These are phyloP conservation scores for Cryptosporidium tyzzeri DNA, from an alignment of 169 alveolate species.

Conservation along the genomic window DNA sequence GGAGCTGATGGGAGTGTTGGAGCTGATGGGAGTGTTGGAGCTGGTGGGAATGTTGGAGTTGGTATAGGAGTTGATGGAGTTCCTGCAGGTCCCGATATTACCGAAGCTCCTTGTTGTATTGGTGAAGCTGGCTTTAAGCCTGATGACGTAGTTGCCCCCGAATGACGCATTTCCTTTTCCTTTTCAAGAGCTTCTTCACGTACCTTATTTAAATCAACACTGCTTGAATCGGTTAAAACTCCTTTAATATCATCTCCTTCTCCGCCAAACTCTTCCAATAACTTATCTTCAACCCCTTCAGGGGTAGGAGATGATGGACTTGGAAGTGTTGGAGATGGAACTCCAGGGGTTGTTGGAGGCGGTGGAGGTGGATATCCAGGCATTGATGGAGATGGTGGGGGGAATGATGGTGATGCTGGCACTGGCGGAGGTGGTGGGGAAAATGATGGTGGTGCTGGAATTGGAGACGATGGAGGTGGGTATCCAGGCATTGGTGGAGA, in stretches of 20 bases:
- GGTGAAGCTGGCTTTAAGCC: neutral
- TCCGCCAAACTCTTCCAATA: constrained; percentile 8
- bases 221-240: constrained; percentile 16
- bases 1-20: neutral
- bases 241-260: constrained; percentile 61
- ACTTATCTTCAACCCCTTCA: neutral
- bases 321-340: constrained; percentile 2
- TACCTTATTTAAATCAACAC: constrained; percentile 26
- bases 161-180: neutral
- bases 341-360: neutral
- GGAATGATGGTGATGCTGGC: neutral
- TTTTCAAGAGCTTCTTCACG: neutral
- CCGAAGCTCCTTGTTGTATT: too few species aligned
- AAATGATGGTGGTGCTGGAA: neutral
- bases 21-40: neutral
- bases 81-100: neutral
- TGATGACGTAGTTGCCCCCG: neutral
- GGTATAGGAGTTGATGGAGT: neutral
- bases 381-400: neutral
- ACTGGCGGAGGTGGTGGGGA: neutral
- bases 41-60: neutral
- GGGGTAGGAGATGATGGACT: neutral
- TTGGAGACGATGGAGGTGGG: neutral
- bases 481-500: neutral
- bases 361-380: neutral